A percentile compares a stretch with the other conserved stretches of the same genome.
Conservation (phyloP, 2,329 filamentous ascomycete species). For the Penicillium sp. region DNA sequence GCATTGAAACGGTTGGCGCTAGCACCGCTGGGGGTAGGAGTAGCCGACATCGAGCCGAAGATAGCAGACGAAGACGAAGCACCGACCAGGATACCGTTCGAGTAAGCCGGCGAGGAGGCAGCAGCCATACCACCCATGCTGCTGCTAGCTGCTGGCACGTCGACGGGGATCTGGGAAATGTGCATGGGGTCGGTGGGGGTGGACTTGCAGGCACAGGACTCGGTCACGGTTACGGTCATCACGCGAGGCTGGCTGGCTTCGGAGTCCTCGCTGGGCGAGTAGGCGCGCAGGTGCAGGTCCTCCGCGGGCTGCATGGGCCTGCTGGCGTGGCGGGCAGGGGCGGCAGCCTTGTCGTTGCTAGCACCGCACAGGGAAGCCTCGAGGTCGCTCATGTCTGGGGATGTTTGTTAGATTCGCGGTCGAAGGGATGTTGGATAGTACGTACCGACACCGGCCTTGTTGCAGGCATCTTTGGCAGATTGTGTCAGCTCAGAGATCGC, state of each 20-base stretch:
- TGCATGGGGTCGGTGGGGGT: conserved; percentile 3
- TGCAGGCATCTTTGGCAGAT: conserved; percentile 5
- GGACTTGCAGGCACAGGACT: conserved; percentile 19
- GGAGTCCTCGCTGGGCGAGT: conserved; percentile 1
- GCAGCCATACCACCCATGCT: conserved; percentile 11
- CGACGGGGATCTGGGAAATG: conserved; percentile 21
- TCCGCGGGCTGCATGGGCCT: conserved; percentile 18
- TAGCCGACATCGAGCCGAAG: conserved; percentile 11
- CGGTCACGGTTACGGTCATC: conserved; percentile 19
- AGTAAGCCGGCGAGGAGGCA: conserved; percentile 9
- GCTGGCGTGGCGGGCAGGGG: conserved; percentile 16
- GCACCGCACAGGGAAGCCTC: conserved; percentile 4
- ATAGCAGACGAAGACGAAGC: conserved; percentile 14
- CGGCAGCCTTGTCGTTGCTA: neutral
- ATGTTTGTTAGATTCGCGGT: neutral
- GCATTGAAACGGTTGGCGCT: conserved; percentile 12
- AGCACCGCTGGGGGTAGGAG: conserved; percentile 17
- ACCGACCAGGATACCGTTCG: conserved; percentile 7
- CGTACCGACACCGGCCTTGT: conserved; percentile 9
- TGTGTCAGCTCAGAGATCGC: conserved; percentile 5
- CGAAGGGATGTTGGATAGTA: neutral
- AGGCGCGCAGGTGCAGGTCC: conserved; percentile 13
- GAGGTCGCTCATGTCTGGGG: conserved; percentile 4
- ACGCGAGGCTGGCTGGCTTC: neutral
- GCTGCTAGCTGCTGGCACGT: conserved; percentile 14